phyloP scores from a whole-genome alignment of 306 rosid genomes.

The Parietaria judaica region DNA sequence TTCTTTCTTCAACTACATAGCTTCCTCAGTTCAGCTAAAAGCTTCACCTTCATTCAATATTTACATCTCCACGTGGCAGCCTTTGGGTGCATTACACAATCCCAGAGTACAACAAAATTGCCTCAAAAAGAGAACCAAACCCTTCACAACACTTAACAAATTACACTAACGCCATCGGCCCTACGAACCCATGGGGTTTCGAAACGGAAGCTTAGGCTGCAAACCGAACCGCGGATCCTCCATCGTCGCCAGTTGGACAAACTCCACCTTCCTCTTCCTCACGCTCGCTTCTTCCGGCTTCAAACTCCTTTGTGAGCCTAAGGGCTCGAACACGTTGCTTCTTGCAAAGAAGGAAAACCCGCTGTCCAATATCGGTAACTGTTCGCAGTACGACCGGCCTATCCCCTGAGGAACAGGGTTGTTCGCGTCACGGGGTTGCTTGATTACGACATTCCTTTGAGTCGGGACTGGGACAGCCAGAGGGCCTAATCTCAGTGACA shows the following conservation, averaged over 20 bases:
- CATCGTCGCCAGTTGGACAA: constrained; percentile 10
- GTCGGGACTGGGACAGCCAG: constrained; percentile 16
- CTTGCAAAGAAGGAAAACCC: constrained; percentile 9
- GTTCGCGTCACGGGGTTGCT: constrained; percentile 15
- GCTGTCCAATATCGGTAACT: constrained; percentile 9
- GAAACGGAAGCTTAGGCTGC: constrained; percentile 29
- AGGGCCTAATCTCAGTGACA: constrained; percentile 57
- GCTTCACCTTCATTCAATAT: constrained; percentile 10
- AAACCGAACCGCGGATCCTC: constrained; percentile 21
- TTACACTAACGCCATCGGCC: constrained; percentile 14
- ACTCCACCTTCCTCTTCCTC: constrained; percentile 35
- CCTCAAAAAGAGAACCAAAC: not conserved
- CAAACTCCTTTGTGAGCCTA: constrained; percentile 9
- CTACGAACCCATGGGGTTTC: constrained; percentile 25
- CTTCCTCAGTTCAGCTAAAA: not conserved
- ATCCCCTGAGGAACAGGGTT: constrained; percentile 8
- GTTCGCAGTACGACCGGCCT: constrained; percentile 8
- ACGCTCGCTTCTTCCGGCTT: constrained; percentile 10
- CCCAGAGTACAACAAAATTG: constrained; percentile 14
- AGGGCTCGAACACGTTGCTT: constrained; percentile 12
- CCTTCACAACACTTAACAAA: constrained; percentile 11
- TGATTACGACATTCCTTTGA: constrained; percentile 13
- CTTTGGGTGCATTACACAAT: constrained; percentile 9
- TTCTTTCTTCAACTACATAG: too few relatives aligned
- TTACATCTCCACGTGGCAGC: constrained; percentile 23